Evolutionary conservation across 306 rosid species (phyloP).

Genomic region (Sicyos edulis): DNA sequence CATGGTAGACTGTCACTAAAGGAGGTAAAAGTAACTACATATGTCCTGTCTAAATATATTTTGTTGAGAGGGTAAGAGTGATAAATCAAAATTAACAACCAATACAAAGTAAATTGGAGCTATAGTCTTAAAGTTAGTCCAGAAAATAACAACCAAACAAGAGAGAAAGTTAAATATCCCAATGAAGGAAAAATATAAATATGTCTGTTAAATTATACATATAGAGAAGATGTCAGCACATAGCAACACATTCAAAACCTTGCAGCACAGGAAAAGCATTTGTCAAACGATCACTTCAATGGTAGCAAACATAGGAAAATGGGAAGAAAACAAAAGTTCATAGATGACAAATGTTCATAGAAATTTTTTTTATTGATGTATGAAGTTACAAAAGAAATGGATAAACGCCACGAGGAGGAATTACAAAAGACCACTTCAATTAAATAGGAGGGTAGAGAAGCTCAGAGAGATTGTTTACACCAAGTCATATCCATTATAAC

Average conservation of each 20-base stretch:
- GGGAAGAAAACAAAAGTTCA: background rate
- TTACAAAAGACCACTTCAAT: background rate
- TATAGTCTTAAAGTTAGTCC: background rate
- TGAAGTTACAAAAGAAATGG: background rate
- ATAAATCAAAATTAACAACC: background rate
- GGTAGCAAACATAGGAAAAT: background rate
- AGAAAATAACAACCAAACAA: background rate
- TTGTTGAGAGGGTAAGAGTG: background rate
- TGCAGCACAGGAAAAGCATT: background rate
- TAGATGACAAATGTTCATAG: background rate
- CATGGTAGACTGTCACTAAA: background rate
- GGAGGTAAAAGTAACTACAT: background rate
- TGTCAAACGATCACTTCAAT: background rate
- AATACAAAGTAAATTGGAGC: background rate
- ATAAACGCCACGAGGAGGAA: background rate
- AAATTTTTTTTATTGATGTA: background rate
- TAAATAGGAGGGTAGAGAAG: too few species aligned
- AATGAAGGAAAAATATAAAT: background rate
- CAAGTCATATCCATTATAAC: too few species aligned
- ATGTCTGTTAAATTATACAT: background rate
- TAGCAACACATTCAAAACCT: slow-evolving; percentile 1
- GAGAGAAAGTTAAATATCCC: background rate
- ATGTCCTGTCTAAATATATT: too few species aligned
- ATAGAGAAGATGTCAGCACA: background rate
- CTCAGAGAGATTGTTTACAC: too few species aligned